These are phyloP conservation scores for Seiridium unicorne DNA, from an alignment of 2,329 filamentous ascomycete species.

Conservation along the genomic window DNA sequence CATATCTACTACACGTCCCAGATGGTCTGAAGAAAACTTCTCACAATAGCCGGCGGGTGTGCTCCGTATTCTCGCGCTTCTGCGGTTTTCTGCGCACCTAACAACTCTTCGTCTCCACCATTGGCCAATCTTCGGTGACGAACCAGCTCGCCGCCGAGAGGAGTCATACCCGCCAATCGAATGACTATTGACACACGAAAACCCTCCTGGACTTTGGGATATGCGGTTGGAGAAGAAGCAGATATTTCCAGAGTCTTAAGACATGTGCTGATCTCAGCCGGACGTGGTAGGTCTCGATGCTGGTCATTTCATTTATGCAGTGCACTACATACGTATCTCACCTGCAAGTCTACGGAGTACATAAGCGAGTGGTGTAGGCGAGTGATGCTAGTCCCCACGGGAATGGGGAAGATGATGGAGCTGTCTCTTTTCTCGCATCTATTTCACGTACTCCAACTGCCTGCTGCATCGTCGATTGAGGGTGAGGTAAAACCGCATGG, in stretches of 20 bases:
- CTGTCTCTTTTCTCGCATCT: not conserved
- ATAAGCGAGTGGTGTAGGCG: constrained; percentile 3
- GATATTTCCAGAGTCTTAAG: not conserved
- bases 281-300: constrained; percentile 4
- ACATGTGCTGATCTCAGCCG: constrained; percentile 9
- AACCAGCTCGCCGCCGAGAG: not conserved
- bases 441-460: no score
- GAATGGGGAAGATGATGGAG: not conserved
- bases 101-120: not conserved
- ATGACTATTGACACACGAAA: constrained; percentile 6
- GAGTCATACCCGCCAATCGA: constrained; percentile 4
- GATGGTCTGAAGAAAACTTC: not conserved
- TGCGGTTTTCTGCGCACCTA: not conserved
- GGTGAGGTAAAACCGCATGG: no score
- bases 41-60: not conserved
- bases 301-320: constrained; percentile 8
- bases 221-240: not conserved
- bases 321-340: not conserved
- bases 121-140: not conserved
- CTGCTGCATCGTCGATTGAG: no score
- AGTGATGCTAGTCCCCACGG: not conserved
- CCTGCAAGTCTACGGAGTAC: constrained; percentile 3
- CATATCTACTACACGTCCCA: no score
- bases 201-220: constrained; percentile 1
- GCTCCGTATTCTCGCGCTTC: not conserved